Conservation (phyloP, 2,329 filamentous ascomycete genomes). For the Coleophoma cylindrospora region DNA sequence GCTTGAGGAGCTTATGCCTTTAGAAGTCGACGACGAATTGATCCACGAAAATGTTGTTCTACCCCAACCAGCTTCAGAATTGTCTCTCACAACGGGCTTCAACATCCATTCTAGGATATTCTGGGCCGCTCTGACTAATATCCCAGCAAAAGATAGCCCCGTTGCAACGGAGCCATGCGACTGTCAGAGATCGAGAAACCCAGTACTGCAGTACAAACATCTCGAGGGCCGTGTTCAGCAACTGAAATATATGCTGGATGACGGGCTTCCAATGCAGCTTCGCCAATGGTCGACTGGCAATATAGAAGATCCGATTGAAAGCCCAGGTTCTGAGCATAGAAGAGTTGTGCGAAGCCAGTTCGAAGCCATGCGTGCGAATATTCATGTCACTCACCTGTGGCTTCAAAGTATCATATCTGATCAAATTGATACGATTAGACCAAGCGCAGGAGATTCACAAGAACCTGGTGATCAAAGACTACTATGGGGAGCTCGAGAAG, state of each 20-base stretch:
- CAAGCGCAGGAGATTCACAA: slow-evolving; percentile 13
- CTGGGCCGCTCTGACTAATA: slow-evolving; percentile 8
- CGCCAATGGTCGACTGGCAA: slow-evolving; percentile 13
- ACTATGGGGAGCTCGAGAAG: slow-evolving; percentile 28
- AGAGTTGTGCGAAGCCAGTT: slow-evolving; percentile 9
- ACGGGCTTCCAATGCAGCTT: slow-evolving; percentile 20
- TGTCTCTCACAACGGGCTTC: slow-evolving; percentile 24
- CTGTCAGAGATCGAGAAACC: not conserved
- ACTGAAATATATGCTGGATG: slow-evolving; percentile 24
- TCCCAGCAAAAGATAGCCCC: slow-evolving; percentile 2
- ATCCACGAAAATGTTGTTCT: slow-evolving; percentile 19
- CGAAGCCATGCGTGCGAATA: slow-evolving; percentile 26
- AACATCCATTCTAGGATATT: slow-evolving; percentile 25
- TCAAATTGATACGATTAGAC: slow-evolving; percentile 23
- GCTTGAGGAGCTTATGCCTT: slow-evolving; percentile 27
- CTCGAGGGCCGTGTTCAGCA: slow-evolving; percentile 23
- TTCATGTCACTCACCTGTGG: slow-evolving; percentile 33
- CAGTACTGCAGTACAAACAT: slow-evolving; percentile 10
- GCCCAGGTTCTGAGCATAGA: not conserved
- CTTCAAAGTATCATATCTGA: slow-evolving; percentile 30
- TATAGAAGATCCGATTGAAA: too few species aligned
- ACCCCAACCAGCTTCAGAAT: not conserved
- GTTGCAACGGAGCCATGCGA: not conserved
- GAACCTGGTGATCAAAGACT: not conserved
- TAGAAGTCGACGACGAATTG: slow-evolving; percentile 27